Percentiles rank a stretch among this genome's conserved stretches.
Conservation (phyloP, 2,329 filamentous ascomycete species). For the Xylaria sp. region DNA sequence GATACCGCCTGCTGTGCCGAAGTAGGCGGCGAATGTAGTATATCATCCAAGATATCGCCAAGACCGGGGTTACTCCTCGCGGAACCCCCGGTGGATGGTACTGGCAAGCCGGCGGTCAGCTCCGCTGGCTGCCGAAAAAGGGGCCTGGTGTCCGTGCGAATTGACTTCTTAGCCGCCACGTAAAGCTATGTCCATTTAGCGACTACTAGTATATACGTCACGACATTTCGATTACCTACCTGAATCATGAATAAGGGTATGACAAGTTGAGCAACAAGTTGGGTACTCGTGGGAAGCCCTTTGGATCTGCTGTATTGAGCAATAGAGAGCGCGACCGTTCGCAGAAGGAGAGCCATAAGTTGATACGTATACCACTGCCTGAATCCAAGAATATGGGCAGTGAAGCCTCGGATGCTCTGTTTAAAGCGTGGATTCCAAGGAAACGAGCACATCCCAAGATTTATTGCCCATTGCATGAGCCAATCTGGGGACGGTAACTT, state of each 20-base stretch:
- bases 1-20: slow-evolving; percentile 12
- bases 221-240: slow-evolving; percentile 55
- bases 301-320: slow-evolving; percentile 55
- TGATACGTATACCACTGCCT: slow-evolving; percentile 75
- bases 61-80: slow-evolving; percentile 49
- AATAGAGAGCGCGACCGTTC: slow-evolving; percentile 61
- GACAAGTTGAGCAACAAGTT: slow-evolving; percentile 64
- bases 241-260: slow-evolving; percentile 64
- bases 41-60: slow-evolving; percentile 47
- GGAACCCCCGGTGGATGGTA: slow-evolving; percentile 42
- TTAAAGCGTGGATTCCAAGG: slow-evolving; percentile 78
- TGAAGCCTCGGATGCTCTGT: slow-evolving; percentile 69
- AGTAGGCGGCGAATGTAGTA: slow-evolving; percentile 37
- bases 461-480: slow-evolving; percentile 61
- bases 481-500: slow-evolving; percentile 55
- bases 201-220: background rate
- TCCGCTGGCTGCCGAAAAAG: slow-evolving; percentile 57
- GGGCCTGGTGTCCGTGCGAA: slow-evolving; percentile 67
- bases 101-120: slow-evolving; percentile 41
- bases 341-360: slow-evolving; percentile 65
- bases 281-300: slow-evolving; percentile 54
- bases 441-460: slow-evolving; percentile 61
- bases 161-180: slow-evolving; percentile 55
- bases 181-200: slow-evolving; percentile 57
- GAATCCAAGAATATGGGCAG: slow-evolving; percentile 68